phyloP scores from a whole-genome alignment of 2,329 filamentous ascomycete genomes.

The Colletotrichum siamense region DNA sequence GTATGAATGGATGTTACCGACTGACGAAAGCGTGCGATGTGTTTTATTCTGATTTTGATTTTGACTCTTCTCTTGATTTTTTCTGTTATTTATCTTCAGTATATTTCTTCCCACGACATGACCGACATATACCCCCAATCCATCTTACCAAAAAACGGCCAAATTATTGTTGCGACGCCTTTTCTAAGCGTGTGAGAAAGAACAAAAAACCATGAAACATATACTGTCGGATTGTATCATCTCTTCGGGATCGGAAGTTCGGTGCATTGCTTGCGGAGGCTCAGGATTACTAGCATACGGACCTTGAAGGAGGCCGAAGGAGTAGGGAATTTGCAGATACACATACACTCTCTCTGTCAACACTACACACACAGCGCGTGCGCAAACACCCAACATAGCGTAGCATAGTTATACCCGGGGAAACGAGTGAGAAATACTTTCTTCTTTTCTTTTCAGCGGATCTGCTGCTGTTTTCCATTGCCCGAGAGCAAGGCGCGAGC shows the following conservation, averaged over 20 bases:
- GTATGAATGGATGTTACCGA: slow-evolving; percentile 16
- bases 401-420: neutral
- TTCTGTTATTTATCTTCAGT: neutral
- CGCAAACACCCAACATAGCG: neutral
- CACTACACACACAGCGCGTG: neutral
- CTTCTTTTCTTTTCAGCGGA: neutral
- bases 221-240: neutral
- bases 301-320: neutral
- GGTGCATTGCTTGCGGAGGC: neutral
- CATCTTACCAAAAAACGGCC: neutral
- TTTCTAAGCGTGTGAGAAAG: neutral
- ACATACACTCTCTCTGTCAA: neutral
- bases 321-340: neutral
- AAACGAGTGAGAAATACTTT: neutral
- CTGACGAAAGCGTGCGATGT: slow-evolving; percentile 6
- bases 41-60: neutral
- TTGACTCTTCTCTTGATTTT: neutral
- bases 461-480: neutral
- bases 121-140: neutral
- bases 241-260: neutral
- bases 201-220: neutral
- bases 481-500: neutral
- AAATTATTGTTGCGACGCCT: neutral
- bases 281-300: neutral
- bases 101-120: neutral